phyloP scores from a whole-genome alignment of 345 rosid species.

The Cardamine resedifolia region DNA sequence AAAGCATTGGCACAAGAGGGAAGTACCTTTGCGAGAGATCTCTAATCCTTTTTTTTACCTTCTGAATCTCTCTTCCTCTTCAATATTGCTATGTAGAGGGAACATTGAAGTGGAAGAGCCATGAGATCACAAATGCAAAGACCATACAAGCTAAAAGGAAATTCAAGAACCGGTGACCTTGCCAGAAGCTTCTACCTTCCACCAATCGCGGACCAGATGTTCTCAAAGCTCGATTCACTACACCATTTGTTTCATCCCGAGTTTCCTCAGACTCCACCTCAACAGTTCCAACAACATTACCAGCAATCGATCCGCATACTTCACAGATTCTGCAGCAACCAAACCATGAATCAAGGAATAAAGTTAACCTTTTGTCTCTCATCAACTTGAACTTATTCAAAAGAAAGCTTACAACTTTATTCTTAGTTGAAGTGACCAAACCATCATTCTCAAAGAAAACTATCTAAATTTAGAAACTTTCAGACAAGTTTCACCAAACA shows the following conservation, averaged over 20 bases:
- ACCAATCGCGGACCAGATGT: conserved; percentile 33
- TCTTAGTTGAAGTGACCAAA: background rate
- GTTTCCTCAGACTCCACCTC: conserved; percentile 53
- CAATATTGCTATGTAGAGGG: conserved; percentile 42
- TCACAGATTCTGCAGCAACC: conserved; percentile 74
- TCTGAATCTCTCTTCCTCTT: conserved; percentile 3
- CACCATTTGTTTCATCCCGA: conserved; percentile 46
- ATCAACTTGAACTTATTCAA: background rate
- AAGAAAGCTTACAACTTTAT: background rate
- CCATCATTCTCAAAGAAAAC: background rate
- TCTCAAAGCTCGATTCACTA: conserved; percentile 36
- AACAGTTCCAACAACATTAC: conserved; percentile 54
- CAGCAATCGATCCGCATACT: conserved; percentile 85
- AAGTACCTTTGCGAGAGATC: conserved; percentile 4
- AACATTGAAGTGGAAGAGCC: conserved; percentile 93
- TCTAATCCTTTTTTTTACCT: background rate
- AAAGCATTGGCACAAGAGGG: conserved; percentile 27
- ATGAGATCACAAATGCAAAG: conserved; percentile 88
- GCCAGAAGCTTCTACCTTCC: conserved; percentile 66
- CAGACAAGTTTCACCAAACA: background rate
- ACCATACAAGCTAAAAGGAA: conserved; percentile 92
- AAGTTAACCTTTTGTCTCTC: background rate
- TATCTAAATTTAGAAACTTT: background rate
- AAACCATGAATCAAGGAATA: conserved; percentile 5
- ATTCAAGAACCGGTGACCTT: conserved; percentile 80